Evolutionary conservation across 192 early-diverging fungal species (phyloP), one percentile per base, ranked within the genome.

Genomic region (Phlyctochytrium planicorne): DNA sequence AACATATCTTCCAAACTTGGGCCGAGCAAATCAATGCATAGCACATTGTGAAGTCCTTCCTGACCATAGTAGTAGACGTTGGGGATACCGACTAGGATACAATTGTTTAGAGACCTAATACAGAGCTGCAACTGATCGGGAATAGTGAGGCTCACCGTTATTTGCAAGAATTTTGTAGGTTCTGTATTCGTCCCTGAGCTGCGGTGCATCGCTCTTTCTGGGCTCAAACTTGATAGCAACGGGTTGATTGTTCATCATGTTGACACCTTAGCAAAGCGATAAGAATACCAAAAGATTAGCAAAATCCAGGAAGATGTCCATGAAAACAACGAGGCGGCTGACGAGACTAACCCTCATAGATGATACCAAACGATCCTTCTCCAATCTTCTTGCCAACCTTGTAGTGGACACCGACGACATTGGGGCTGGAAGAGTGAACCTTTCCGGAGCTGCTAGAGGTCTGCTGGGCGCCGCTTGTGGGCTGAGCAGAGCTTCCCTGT

Each of bases 141-240:
- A 70, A 16, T 52, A 59, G 20, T 6, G 3, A 0, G 31, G 63
- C 68, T 35, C 60, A 79, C 78, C 63, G 20, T 70, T 75, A 27
- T 91, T 91, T 29, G 88, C 85, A 61, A 98, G 82, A 35, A 98
- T 90, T 75, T 95, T 94, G 83, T 96, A 98, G 53, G 94, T 96
- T 61, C 94, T 76, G 70, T 91, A 97, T 76, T 98, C 96, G 70
- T 98, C 96, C 37, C 93, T 83, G 29, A 98, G 82, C 81, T 98
- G 96, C 20, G 96, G 96, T 23, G 96, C 95, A 65, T 98, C 96
- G 35, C 89, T 91, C 80, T 98, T 98, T 66, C 94, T 83, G 65
- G 92, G 91, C 79, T 98, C 92, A 76, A 98, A 98, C 82, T 98
- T 98, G 75, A 98, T 97, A 52, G 95, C 96, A 12, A 97, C 91